Evolutionary conservation across 345 rosid genomes (phyloP).

Genomic region (Psidium guajava): DNA sequence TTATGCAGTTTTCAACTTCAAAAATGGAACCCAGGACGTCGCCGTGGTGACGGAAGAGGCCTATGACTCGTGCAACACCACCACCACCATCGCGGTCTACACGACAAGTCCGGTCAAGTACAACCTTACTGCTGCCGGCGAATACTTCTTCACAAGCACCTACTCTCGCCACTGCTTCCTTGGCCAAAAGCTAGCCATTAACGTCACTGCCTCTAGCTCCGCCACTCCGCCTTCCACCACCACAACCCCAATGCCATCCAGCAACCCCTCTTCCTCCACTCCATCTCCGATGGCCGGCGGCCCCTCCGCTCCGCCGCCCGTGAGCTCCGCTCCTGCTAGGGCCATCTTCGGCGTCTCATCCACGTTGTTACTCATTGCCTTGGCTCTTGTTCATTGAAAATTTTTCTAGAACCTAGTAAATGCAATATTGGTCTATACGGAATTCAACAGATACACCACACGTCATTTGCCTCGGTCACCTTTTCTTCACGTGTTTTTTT

Average conservation of each 20-base stretch:
- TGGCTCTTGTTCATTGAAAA: constrained; percentile 2
- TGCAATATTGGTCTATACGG: neutral
- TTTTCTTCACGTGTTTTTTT: neutral
- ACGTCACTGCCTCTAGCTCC: constrained; percentile 13
- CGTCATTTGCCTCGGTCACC: neutral
- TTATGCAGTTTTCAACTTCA: constrained; percentile 39
- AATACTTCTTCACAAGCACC: constrained; percentile 34
- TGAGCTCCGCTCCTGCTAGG: constrained; percentile 22
- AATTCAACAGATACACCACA: neutral
- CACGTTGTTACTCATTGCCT: neutral
- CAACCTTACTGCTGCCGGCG: constrained; percentile 28
- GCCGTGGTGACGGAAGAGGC: constrained; percentile 31
- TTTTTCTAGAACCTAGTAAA: neutral
- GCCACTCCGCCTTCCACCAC: neutral
- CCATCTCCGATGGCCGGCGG: constrained; percentile 8
- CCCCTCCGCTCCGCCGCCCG: constrained; percentile 11
- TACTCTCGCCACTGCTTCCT: constrained; percentile 21
- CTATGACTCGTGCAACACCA: constrained; percentile 26
- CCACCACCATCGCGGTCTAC: constrained; percentile 5
- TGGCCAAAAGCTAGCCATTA: constrained; percentile 44
- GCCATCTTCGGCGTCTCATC: constrained; percentile 13
- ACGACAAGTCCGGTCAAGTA: constrained; percentile 24
- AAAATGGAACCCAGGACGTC: constrained; percentile 36
- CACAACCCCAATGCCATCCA: constrained; percentile 7
- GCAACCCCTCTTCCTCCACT: constrained; percentile 27